These are phyloP conservation scores for Tulasnella sp. DNA, from an alignment of 768 basidiomycete species.

Conservation along the genomic window DNA sequence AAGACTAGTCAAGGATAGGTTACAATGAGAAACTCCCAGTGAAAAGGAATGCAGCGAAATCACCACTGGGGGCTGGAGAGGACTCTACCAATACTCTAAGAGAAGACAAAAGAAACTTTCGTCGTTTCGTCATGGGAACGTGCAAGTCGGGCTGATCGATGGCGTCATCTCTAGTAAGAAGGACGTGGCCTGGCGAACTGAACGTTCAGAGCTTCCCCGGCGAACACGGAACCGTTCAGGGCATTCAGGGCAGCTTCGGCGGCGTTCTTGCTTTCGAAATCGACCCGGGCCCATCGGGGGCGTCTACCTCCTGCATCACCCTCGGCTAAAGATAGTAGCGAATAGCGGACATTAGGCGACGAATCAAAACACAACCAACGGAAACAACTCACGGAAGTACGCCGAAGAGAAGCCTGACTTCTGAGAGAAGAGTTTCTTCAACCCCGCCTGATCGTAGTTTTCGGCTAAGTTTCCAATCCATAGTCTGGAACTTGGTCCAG, in stretches of 20 bases:
- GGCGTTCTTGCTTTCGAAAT: not conserved
- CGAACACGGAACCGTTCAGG: not conserved
- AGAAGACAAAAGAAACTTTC: not conserved
- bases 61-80: not conserved
- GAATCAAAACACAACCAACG: not conserved
- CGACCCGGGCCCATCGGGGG: not conserved
- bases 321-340: not conserved
- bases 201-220: not conserved
- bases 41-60: not conserved
- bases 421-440: not conserved
- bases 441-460: not conserved
- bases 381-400: not conserved
- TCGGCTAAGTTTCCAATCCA: not conserved
- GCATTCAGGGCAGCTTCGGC: not conserved
- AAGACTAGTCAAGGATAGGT: not conserved
- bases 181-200: not conserved
- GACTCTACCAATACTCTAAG: not conserved
- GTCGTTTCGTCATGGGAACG: not conserved
- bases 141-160: not conserved
- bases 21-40: not conserved
- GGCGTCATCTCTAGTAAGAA: not conserved
- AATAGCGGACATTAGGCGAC: not conserved
- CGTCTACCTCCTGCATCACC: not conserved
- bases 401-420: not conserved
- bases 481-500: not conserved